A percentile compares a stretch with the other conserved stretches of the same genome.
Conservation (phyloP, 495 filamentous ascomycete genomes). For the Aspergillus saccharolyticus region DNA sequence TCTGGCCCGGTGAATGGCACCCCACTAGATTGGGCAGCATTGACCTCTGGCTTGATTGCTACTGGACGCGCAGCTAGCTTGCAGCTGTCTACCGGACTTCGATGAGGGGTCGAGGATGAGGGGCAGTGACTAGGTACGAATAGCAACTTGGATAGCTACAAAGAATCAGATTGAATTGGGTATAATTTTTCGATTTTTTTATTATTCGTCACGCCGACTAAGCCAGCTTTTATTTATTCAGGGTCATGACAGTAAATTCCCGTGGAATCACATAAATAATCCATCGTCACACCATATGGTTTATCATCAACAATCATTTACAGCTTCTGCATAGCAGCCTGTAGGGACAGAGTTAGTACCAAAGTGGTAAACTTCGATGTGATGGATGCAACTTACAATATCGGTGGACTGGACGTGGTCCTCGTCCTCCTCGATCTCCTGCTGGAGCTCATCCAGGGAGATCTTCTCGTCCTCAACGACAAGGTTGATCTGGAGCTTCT, state of each 20-base stretch:
- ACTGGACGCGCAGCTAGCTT: neutral
- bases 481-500: slow-evolving; percentile 98
- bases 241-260: slow-evolving; percentile 24
- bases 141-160: too few relatives aligned
- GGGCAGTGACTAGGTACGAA: neutral
- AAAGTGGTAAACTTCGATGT: slow-evolving; percentile 11
- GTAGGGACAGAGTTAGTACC: slow-evolving; percentile 14
- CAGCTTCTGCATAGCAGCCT: slow-evolving; percentile 88
- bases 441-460: slow-evolving; percentile 80
- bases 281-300: slow-evolving; percentile 36
- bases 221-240: slow-evolving; percentile 18
- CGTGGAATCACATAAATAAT: slow-evolving; percentile 29
- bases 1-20: too few relatives aligned
- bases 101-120: neutral
- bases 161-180: slow-evolving; percentile 6
- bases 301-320: slow-evolving; percentile 50
- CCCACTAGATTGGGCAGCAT: neutral
- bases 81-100: neutral
- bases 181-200: slow-evolving; percentile 20
- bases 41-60: neutral
- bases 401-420: slow-evolving; percentile 97
- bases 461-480: slow-evolving; percentile 98
- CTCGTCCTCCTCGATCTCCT: slow-evolving; percentile 81
- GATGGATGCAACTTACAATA: slow-evolving; percentile 51
- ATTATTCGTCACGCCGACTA: slow-evolving; percentile 22